A percentile compares a stretch with the other conserved stretches of the same genome.
Conservation (phyloP, 768 basidiomycete genomes). For the Termitomyces sp. region DNA sequence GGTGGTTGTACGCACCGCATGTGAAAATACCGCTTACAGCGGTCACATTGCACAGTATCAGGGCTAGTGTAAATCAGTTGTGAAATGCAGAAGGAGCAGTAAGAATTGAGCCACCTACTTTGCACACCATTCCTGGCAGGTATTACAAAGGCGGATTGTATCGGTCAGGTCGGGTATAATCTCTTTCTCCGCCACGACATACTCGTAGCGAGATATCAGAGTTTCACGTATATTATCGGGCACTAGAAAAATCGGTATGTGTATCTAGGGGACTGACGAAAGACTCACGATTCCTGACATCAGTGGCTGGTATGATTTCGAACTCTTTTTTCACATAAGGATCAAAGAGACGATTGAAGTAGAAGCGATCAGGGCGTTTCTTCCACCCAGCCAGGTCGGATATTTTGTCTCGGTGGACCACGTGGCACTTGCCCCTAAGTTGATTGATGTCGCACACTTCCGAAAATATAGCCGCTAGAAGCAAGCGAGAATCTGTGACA, state of each 20-base stretch:
- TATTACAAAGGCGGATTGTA: slow-evolving; percentile 77
- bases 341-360: slow-evolving; percentile 94
- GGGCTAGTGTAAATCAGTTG: slow-evolving; percentile 43
- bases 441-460: slow-evolving; percentile 95
- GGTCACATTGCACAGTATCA: slow-evolving; percentile 86
- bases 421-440: slow-evolving; percentile 89
- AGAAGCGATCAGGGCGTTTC: slow-evolving; percentile 92
- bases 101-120: slow-evolving; percentile 51
- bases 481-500: slow-evolving; percentile 85
- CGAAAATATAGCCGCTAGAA: slow-evolving; percentile 94
- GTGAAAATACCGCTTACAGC: slow-evolving; percentile 93
- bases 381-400: slow-evolving; percentile 93
- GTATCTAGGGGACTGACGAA: slow-evolving; percentile 20
- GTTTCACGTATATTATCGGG: slow-evolving; percentile 78
- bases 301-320: slow-evolving; percentile 86
- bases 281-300: slow-evolving; percentile 83
- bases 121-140: slow-evolving; percentile 88
- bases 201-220: slow-evolving; percentile 84
- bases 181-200: slow-evolving; percentile 93
- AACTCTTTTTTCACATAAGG: slow-evolving; percentile 98
- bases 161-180: slow-evolving; percentile 90
- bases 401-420: slow-evolving; percentile 94
- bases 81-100: slow-evolving; percentile 15
- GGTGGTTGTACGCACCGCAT: slow-evolving; percentile 95
- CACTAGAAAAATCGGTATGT: slow-evolving; percentile 45